Evolutionary conservation across 2,329 filamentous ascomycete genomes (phyloP), one percentile per base, ranked within the genome.

Genomic region (Pseudogymnoascus destructans): DNA sequence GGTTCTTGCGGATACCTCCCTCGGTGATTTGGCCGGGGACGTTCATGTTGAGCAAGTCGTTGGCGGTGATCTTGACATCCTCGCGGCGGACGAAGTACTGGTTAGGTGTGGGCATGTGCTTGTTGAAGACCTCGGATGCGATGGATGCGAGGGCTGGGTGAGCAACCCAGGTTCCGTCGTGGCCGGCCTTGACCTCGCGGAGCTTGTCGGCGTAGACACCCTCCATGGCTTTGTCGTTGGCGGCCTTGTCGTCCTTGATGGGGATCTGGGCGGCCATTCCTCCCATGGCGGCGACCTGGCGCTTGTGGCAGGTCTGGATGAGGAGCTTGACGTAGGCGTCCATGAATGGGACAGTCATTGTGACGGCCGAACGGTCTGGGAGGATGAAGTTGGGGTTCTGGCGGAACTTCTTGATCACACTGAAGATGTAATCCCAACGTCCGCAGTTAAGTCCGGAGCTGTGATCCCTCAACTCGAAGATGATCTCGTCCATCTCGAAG

Each of bases 401-500:
- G 71, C 93, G 89, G 86, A 97, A 95, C 74, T 95, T 95, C 82
- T 98, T 98, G 79, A 98, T 97, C 70, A 92, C 89, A 72, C 87
- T 93, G 80, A 98, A 98, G 76, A 98, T 97, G 79, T 98, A 98
- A 72, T 98, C 93, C 93, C 93, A 98, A 66, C 93, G 87, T 64
- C 93, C 93, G 74, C 93, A 97, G 83, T 98, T 98, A 69, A 98
- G 82, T 54, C 93, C 93, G 5, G 92, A 87, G 72, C 86, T 92
- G 79, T 98, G 93, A 70, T 97, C 92, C 61, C 93, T 87, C 65
- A 98, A 85, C 77, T 97, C 93, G 74, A 96, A 98, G 75, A 98
- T 97, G 74, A 98, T 97, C 83, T 98, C 93, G 68, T 98, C 93
- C 93, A 98, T 98, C 79, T 98, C 93, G 69, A 98, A 98, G 13